Evolutionary conservation across 805 yeast species (phyloP).

Genomic region (Kodamaea jinghongensis): DNA sequence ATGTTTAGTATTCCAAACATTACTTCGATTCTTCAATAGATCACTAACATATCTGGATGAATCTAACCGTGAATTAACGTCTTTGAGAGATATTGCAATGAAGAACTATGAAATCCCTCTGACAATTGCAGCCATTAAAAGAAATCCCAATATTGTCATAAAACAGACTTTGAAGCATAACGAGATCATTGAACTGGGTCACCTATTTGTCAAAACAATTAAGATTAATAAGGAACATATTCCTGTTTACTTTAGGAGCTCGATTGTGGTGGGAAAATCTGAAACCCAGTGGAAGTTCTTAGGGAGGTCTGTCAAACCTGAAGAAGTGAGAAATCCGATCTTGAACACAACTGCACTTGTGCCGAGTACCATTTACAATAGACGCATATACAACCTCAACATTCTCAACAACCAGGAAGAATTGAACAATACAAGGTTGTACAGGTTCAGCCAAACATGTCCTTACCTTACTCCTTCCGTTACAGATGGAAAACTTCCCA

Average conservation of each 20-base stretch:
- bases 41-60: slow-evolving; percentile 2
- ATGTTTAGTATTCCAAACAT: slow-evolving; percentile 22
- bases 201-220: slow-evolving; percentile 16
- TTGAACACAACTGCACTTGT: slow-evolving; percentile 17
- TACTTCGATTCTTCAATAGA: slow-evolving; percentile 21
- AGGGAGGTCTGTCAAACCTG: slow-evolving; percentile 27
- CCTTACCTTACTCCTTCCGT: slow-evolving; percentile 17
- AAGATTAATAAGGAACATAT: slow-evolving; percentile 14
- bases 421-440: slow-evolving; percentile 20
- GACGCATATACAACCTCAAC: slow-evolving; percentile 19
- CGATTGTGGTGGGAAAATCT: slow-evolving; percentile 27
- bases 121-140: slow-evolving; percentile 24
- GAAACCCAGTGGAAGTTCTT: slow-evolving; percentile 34
- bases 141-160: slow-evolving; percentile 27
- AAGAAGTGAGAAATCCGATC: slow-evolving; percentile 16
- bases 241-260: slow-evolving; percentile 20
- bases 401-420: slow-evolving; percentile 16
- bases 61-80: slow-evolving; percentile 18
- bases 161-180: slow-evolving; percentile 23
- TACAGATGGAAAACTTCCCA: slow-evolving; percentile 18
- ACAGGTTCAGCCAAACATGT: slow-evolving; percentile 30
- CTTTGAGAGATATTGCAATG: slow-evolving; percentile 22
- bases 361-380: slow-evolving; percentile 23
- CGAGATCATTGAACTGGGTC: slow-evolving; percentile 18
- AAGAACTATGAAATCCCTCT: slow-evolving; percentile 23